Percentiles rank a stretch among this genome's conserved stretches.
Conservation (phyloP, 2,329 filamentous ascomycete genomes). For the Pseudohalonectria lignicola region DNA sequence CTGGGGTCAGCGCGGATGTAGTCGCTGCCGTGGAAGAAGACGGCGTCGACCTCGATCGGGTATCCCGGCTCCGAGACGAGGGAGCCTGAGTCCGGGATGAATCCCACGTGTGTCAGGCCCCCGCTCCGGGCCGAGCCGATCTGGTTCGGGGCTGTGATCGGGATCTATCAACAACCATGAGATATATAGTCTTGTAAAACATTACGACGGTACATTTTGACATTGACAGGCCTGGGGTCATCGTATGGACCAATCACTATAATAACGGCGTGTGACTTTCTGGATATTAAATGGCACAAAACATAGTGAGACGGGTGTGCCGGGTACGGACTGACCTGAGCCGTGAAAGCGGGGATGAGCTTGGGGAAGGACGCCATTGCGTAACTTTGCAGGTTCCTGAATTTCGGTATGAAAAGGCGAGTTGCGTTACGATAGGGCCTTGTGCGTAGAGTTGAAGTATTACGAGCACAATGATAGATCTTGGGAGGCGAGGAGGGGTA, state of each 20-base stretch:
- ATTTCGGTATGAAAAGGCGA: too few species aligned
- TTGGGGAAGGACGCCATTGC: conserved; percentile 24
- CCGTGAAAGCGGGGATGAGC: conserved; percentile 28
- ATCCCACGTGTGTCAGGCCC: conserved; percentile 17
- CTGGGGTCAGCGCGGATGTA: conserved; percentile 26
- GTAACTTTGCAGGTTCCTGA: too few species aligned
- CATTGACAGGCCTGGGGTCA: too few species aligned
- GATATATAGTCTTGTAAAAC: neutral
- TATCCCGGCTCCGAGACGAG: conserved; percentile 24
- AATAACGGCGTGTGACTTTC: too few species aligned
- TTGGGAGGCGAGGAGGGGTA: too few species aligned
- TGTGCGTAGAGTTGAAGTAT: too few species aligned
- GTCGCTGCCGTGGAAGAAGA: conserved; percentile 27
- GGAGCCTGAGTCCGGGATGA: conserved; percentile 14
- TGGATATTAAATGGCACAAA: too few species aligned
- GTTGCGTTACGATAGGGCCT: too few species aligned
- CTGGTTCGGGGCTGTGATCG: conserved; percentile 13
- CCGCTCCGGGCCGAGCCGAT: conserved; percentile 18
- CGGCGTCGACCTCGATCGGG: conserved; percentile 23
- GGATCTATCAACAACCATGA: conserved; percentile 10
- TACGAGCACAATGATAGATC: too few species aligned
- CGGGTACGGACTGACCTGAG: conserved; percentile 16
- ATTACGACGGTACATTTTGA: neutral
- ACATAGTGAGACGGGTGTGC: too few species aligned
- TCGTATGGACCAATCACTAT: too few species aligned